These are phyloP conservation scores for Pyrenophora graminea DNA, from an alignment of 2,329 filamentous ascomycete species.

Conservation along the genomic window DNA sequence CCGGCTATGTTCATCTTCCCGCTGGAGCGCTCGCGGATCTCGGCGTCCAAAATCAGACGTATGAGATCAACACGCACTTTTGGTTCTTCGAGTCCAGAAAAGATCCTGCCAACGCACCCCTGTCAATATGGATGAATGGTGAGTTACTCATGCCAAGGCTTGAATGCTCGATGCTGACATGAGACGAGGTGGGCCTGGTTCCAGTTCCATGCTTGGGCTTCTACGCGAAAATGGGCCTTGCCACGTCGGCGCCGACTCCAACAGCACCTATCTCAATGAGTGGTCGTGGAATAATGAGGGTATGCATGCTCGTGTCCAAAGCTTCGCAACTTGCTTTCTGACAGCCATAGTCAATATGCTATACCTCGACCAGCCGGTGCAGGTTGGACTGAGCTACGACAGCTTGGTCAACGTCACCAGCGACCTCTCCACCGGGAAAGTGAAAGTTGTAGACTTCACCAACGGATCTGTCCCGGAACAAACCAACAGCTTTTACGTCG, in stretches of 20 bases:
- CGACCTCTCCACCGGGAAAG: conserved; percentile 29
- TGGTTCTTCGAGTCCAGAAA: conserved; percentile 67
- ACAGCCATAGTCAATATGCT: conserved; percentile 51
- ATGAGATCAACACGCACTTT: conserved; percentile 63
- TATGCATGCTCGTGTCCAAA: neutral
- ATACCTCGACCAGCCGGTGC: conserved; percentile 67
- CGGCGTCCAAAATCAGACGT: conserved; percentile 44
- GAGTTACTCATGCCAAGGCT: neutral
- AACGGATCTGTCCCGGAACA: conserved; percentile 46
- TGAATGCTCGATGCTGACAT: neutral
- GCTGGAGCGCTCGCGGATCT: conserved; percentile 49
- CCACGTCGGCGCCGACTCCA: conserved; percentile 57
- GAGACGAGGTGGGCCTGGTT: conserved; percentile 56
- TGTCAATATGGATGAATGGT: conserved; percentile 64
- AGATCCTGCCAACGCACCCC: conserved; percentile 59
- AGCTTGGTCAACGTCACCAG: conserved; percentile 38
- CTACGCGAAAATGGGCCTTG: conserved; percentile 59
- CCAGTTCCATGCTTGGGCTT: conserved; percentile 46
- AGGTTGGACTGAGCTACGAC: conserved; percentile 58
- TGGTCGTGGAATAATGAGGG: conserved; percentile 65
- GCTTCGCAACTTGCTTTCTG: neutral
- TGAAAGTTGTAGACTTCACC: conserved; percentile 37
- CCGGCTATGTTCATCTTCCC: conserved; percentile 63
- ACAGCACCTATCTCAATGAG: conserved; percentile 57
- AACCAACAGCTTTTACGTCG: conserved; percentile 58